These are phyloP conservation scores for Debaryomyces sp. DNA, from an alignment of 1,139 yeast species.

Conservation along the genomic window DNA sequence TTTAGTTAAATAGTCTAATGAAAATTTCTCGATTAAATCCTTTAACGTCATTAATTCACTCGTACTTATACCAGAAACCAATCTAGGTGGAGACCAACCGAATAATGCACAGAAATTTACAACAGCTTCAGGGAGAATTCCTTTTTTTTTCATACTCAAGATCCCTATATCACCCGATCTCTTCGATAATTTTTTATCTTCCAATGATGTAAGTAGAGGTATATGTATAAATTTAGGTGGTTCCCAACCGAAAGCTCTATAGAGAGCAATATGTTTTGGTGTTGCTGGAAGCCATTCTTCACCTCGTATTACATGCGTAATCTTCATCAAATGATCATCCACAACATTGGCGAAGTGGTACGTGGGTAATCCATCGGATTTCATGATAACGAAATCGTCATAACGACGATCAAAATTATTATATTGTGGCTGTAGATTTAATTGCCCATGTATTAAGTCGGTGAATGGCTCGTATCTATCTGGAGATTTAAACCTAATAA, in stretches of 20 bases:
- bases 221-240: conserved; percentile 87
- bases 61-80: conserved; percentile 46
- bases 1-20: conserved; percentile 73
- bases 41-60: conserved; percentile 64
- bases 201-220: conserved; percentile 75
- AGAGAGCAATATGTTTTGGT: conserved; percentile 89
- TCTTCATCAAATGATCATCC: conserved; percentile 90
- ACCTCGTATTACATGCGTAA: conserved; percentile 94
- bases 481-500: conserved; percentile 72
- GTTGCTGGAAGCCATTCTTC: conserved; percentile 98
- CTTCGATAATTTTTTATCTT: conserved; percentile 83
- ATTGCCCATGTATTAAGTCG: conserved; percentile 76
- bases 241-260: conserved; percentile 83
- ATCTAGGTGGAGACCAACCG: conserved; percentile 90
- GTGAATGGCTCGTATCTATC: conserved; percentile 61
- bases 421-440: conserved; percentile 79
- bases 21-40: conserved; percentile 53
- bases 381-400: conserved; percentile 87
- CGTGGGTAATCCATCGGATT: conserved; percentile 93
- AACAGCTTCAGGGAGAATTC: conserved; percentile 83
- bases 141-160: conserved; percentile 56
- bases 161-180: conserved; percentile 83
- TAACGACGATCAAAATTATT: conserved; percentile 71
- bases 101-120: conserved; percentile 85
- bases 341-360: conserved; percentile 95